Conservation (phyloP, 805 yeast species). For the Ogataea trehaloabstinens region DNA sequence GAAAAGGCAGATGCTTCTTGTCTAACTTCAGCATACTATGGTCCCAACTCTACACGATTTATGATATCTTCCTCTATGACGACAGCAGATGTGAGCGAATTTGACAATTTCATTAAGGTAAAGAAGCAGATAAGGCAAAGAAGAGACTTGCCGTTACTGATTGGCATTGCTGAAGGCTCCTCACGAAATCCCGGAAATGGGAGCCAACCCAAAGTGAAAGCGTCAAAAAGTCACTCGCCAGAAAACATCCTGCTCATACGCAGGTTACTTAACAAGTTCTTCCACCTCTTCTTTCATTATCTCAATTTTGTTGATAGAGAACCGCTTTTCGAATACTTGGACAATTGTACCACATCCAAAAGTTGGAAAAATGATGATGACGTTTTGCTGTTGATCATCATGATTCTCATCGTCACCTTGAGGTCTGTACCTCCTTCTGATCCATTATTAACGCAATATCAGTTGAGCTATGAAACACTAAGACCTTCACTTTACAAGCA, state of each 20-base stretch:
- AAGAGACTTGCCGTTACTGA: slow-evolving; percentile 24
- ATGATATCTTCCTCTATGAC: slow-evolving; percentile 40
- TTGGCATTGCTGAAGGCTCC: slow-evolving; percentile 9
- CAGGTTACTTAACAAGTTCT: slow-evolving; percentile 40
- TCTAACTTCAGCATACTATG: slow-evolving; percentile 38
- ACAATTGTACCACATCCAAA: slow-evolving; percentile 31
- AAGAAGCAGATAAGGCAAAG: slow-evolving; percentile 30
- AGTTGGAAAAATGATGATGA: slow-evolving; percentile 52
- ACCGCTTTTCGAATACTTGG: slow-evolving; percentile 36
- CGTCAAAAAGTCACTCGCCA: slow-evolving; percentile 14
- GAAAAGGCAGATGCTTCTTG: neutral
- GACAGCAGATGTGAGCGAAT: slow-evolving; percentile 26
- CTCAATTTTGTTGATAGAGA: slow-evolving; percentile 37
- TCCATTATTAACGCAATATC: slow-evolving; percentile 21
- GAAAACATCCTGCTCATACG: slow-evolving; percentile 36
- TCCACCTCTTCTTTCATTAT: slow-evolving; percentile 39
- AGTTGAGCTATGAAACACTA: slow-evolving; percentile 21
- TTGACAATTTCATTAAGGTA: slow-evolving; percentile 28
- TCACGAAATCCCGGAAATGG: slow-evolving; percentile 1
- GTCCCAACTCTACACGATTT: slow-evolving; percentile 48
- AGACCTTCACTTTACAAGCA: slow-evolving; percentile 36
- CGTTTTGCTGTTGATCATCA: slow-evolving; percentile 39
- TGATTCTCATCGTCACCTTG: slow-evolving; percentile 42
- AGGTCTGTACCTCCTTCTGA: slow-evolving; percentile 32
- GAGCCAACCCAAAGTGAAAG: slow-evolving; percentile 5